These are phyloP conservation scores for Garcia nutans DNA, from an alignment of 345 rosid species.

Conservation along the genomic window DNA sequence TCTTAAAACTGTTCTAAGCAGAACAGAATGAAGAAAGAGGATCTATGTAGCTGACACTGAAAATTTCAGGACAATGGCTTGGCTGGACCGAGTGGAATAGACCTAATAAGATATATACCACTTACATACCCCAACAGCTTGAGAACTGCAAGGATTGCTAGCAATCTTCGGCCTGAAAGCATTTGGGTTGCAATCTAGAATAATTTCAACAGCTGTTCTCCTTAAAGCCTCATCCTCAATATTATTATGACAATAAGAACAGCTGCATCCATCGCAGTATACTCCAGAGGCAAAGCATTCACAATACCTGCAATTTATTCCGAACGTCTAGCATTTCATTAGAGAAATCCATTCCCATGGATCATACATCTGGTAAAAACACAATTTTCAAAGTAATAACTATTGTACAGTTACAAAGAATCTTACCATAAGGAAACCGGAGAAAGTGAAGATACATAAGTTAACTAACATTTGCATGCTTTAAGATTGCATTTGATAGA, in stretches of 20 bases:
- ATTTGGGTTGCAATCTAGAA: conserved; percentile 44
- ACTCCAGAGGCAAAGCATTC: conserved; percentile 55
- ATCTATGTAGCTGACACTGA: not conserved
- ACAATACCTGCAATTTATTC: conserved; percentile 42
- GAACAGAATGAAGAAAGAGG: not conserved
- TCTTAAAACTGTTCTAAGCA: not conserved
- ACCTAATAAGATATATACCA: not conserved
- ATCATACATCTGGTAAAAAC: not conserved
- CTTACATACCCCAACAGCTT: conserved; percentile 34
- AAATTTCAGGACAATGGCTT: not conserved
- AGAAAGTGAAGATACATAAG: not conserved
- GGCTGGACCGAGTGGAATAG: not conserved
- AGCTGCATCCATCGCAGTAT: conserved; percentile 51
- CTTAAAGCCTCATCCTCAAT: conserved; percentile 34
- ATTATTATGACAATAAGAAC: conserved; percentile 45
- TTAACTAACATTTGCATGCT: not conserved
- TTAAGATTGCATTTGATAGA: too few relatives aligned
- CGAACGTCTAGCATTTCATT: conserved; percentile 3
- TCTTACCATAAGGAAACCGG: not conserved
- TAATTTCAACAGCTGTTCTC: conserved; percentile 32
- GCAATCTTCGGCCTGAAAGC: conserved; percentile 42
- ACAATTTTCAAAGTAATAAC: not conserved
- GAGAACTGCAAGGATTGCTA: conserved; percentile 15
- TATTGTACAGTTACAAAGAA: not conserved
- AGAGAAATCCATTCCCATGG: not conserved